These are phyloP conservation scores for Trypanosoma cruzi DNA, from an alignment of 208 protist species.

Conservation along the genomic window DNA sequence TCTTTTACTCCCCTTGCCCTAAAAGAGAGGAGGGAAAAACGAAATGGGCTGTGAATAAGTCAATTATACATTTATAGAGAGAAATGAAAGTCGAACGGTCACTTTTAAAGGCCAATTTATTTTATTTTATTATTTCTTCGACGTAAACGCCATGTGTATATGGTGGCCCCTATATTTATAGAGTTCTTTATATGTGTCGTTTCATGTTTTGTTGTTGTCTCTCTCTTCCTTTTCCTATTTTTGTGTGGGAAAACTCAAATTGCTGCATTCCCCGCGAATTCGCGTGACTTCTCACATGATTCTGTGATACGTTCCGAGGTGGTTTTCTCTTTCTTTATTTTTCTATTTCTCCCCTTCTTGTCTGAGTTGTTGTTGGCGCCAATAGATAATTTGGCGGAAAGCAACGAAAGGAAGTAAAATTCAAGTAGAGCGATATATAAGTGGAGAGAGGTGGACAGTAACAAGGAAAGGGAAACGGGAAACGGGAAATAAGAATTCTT, in stretches of 20 bases:
- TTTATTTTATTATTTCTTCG: too few species aligned
- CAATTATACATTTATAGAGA: too few species aligned
- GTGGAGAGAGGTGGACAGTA: not conserved
- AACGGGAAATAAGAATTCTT: constrained; percentile 1
- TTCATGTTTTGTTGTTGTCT: constrained; percentile 3
- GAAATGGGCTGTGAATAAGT: constrained; percentile 16
- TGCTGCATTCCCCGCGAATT: too few species aligned
- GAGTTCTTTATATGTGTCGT: too few species aligned
- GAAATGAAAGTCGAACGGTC: too few species aligned
- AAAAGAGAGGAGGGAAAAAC: not conserved
- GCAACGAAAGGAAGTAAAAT: not conserved
- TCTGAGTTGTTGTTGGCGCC: not conserved
- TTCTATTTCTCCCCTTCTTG: constrained; percentile 18
- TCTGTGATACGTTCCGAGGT: not conserved
- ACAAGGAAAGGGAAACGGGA: not conserved
- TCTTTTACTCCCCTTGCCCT: too few species aligned
- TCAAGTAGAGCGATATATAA: not conserved
- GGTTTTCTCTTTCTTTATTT: constrained; percentile 21
- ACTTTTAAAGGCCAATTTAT: too few species aligned
- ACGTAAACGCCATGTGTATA: too few species aligned
- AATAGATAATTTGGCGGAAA: not conserved
- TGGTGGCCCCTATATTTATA: too few species aligned
- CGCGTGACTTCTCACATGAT: too few species aligned
- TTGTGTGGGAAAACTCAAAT: too few species aligned
- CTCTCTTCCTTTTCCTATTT: constrained; percentile 11